phyloP scores from a whole-genome alignment of 805 yeast genomes.

The Pichia exigua region DNA sequence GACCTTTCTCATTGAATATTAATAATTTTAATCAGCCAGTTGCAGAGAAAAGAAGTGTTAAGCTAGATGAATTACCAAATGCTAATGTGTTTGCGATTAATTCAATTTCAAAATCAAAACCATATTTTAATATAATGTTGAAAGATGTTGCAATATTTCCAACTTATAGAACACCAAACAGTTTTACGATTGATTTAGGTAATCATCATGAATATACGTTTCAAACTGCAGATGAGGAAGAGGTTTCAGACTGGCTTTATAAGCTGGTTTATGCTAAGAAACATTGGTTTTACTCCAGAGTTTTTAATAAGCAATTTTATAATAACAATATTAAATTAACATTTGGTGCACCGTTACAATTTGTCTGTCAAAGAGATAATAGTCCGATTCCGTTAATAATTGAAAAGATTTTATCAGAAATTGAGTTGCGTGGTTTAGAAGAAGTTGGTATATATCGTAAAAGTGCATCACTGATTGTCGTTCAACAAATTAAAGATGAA shows the following conservation, averaged over 20 bases:
- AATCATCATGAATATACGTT: constrained; percentile 41
- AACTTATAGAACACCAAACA: constrained; percentile 39
- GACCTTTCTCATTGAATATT: constrained; percentile 54
- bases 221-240: constrained; percentile 57
- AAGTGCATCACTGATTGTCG: constrained; percentile 43
- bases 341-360: constrained; percentile 80
- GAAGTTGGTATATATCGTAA: constrained; percentile 87
- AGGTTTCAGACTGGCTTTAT: constrained; percentile 68
- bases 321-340: constrained; percentile 30
- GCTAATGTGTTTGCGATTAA: constrained; percentile 32
- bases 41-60: constrained; percentile 28
- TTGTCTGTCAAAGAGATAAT: constrained; percentile 67
- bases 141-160: constrained; percentile 42
- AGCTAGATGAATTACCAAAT: constrained; percentile 54
- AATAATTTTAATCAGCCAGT: constrained; percentile 21
- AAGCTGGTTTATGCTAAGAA: constrained; percentile 39
- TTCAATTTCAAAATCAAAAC: constrained; percentile 34
- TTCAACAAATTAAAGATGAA: constrained; percentile 34
- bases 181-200: constrained; percentile 38
- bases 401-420: constrained; percentile 57
- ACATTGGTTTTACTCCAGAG: constrained; percentile 48
- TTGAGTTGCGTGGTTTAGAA: constrained; percentile 80
- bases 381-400: constrained; percentile 58
- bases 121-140: constrained; percentile 40
- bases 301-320: constrained; percentile 17